Base-by-base conservation (phyloP, 2,329 filamentous ascomycete species). In the Hymenoscyphus occultus region DNA sequence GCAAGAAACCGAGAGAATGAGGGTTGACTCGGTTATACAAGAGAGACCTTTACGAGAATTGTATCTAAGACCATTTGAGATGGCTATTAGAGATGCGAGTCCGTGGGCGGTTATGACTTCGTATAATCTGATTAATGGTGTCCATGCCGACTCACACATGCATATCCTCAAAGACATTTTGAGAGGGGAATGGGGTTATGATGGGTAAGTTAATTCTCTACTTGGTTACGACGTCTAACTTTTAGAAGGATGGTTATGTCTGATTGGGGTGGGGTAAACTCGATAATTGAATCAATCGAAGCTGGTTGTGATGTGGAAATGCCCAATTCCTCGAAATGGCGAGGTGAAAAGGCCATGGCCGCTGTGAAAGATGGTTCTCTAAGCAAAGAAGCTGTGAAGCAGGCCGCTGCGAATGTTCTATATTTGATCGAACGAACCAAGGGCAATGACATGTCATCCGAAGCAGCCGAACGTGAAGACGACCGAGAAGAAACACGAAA, bases 21-120 rank as follows among this genome's bases (percentile, higher is more conserved):
- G 84, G 0, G 83, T 90, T 65, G 82, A 91, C 74, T 86, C 87
- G 2, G 77, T 86, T 35, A 81, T 91, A 58, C 81, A 84, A 35
- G 88, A 91, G 70, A 80, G 89, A 42, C 81, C 88, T 2, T 77
- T 91, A 35, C 82, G 89, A 35, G 89, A 92, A 73, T 79, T 92
- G 0, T 92, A 91, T 69, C 82, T 92, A n/a, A 85, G 87, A 57
- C 89, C 89, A 0, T 92, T 92, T 68, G 88, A 91, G 77, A 90
- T 91, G 72, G 88, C 88, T 0, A 80, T 91, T 48, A 81, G 87
- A 56, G 86, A 90, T 69, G 85, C 87, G 14, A 86, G 89, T 63
- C 87, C 88, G 2, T 89, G 87, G 86, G 86, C 86, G 5, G 76
- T 90, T 56, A 90, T 90, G 88, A 84, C 84, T 4, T 86, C 86